These are phyloP conservation scores for Leucogyrophana mollusca DNA, from an alignment of 768 basidiomycete genomes.

Conservation along the genomic window DNA sequence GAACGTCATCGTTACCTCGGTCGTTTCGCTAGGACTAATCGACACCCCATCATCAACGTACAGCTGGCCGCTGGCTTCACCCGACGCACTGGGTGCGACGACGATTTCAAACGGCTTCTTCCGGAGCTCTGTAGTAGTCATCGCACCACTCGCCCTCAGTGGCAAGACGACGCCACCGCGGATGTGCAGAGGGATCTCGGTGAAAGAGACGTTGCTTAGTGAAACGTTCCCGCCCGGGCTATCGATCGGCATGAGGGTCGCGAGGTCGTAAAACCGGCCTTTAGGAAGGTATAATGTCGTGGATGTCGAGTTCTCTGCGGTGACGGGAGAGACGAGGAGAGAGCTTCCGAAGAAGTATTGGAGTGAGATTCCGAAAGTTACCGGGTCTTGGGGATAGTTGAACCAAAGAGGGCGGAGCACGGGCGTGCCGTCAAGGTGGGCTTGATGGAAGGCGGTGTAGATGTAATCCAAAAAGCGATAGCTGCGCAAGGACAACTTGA, in stretches of 20 bases:
- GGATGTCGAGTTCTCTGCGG: slow-evolving; percentile 55
- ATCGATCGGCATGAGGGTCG: slow-evolving; percentile 44
- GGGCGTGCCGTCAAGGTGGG: slow-evolving; percentile 57
- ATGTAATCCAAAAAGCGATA: slow-evolving; percentile 72
- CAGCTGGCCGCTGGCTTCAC: slow-evolving; percentile 49
- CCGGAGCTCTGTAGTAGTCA: slow-evolving; percentile 60
- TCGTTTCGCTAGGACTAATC: slow-evolving; percentile 25
- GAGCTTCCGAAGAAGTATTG: slow-evolving; percentile 72
- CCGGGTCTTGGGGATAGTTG: slow-evolving; percentile 61
- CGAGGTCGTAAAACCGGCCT: slow-evolving; percentile 67
- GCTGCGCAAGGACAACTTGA: slow-evolving; percentile 26
- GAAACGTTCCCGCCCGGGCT: slow-evolving; percentile 47
- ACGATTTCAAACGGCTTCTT: slow-evolving; percentile 59
- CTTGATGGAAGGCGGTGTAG: slow-evolving; percentile 67
- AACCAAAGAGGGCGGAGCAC: slow-evolving; percentile 65
- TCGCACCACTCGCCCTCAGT: slow-evolving; percentile 50
- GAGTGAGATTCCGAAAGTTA: slow-evolving; percentile 58
- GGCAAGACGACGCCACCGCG: slow-evolving; percentile 59
- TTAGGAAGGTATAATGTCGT: slow-evolving; percentile 62
- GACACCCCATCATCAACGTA: slow-evolving; percentile 70
- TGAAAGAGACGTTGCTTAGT: slow-evolving; percentile 48
- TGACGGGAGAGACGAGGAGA: slow-evolving; percentile 69
- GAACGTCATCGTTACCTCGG: slow-evolving; percentile 28
- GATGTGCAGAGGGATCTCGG: slow-evolving; percentile 63
- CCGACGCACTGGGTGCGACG: slow-evolving; percentile 52